Evolutionary conservation across 2,329 filamentous ascomycete species (phyloP).

Genomic region (Aspergillus luchuensis): DNA sequence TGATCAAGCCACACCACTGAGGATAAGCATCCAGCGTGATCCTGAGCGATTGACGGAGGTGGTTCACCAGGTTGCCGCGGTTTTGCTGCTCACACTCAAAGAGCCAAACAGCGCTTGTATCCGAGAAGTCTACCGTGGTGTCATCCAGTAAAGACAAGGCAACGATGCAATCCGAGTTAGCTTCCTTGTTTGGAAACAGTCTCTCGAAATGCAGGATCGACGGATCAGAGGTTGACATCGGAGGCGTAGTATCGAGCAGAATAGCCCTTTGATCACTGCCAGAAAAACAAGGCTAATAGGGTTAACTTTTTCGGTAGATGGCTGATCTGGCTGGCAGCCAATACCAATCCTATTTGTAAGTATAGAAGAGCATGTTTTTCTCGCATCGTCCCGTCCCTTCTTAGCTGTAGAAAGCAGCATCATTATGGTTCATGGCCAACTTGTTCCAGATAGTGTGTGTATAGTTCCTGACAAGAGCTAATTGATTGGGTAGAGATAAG

Average conservation of each 20-base stretch:
- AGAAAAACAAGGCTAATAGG: neutral
- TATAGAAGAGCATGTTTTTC: neutral
- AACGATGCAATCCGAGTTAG: constrained; percentile 11
- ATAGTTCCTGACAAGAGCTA: too few relatives aligned
- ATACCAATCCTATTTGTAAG: neutral
- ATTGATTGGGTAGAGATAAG: too few relatives aligned
- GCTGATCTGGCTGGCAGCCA: neutral
- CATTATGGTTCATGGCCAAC: too few relatives aligned
- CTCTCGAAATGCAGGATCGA: constrained; percentile 19
- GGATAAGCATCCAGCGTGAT: constrained; percentile 29
- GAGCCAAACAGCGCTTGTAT: constrained; percentile 50
- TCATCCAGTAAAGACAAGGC: constrained; percentile 41
- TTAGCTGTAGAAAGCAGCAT: neutral
- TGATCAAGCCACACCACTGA: constrained; percentile 48
- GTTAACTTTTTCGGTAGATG: neutral
- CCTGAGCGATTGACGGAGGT: constrained; percentile 20
- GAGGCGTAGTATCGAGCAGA: neutral
- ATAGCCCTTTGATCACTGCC: too few relatives aligned
- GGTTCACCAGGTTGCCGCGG: constrained; percentile 13
- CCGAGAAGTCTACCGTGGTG: constrained; percentile 44
- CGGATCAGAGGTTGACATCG: neutral
- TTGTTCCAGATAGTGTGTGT: too few relatives aligned
- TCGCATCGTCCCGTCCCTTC: neutral
- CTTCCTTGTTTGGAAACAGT: constrained; percentile 19
- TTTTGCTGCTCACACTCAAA: constrained; percentile 35